Percentiles rank a stretch among this genome's conserved stretches.
phyloP scores from a whole-genome alignment of 139 green algal species.

The Coccomyxa sp. region DNA sequence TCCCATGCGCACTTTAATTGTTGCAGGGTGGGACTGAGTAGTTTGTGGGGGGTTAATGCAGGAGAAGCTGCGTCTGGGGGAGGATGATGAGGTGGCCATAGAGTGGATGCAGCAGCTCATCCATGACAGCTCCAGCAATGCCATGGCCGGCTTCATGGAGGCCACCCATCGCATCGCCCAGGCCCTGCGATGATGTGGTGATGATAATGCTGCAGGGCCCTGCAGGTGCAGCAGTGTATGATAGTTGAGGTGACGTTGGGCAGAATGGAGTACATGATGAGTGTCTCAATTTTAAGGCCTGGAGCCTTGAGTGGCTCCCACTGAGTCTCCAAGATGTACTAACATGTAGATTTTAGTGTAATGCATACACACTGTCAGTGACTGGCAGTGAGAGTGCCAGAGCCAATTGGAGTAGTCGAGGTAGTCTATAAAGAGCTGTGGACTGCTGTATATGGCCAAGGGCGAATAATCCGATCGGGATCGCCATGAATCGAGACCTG shows the following conservation, averaged over 20 bases:
- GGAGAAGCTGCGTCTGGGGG: conserved; percentile 90
- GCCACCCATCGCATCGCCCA: conserved; percentile 87
- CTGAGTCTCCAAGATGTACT: neutral
- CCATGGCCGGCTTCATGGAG: conserved; percentile 92
- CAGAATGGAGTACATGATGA: neutral
- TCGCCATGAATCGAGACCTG: too few relatives aligned
- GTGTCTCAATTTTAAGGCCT: neutral
- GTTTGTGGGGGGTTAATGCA: conserved; percentile 27
- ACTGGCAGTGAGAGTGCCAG: neutral
- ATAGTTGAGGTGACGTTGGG: neutral
- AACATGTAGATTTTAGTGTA: neutral
- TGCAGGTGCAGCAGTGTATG: neutral
- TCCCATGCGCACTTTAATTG: too few relatives aligned
- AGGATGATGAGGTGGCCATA: conserved; percentile 84
- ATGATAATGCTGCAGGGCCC: neutral
- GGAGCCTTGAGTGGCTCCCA: neutral
- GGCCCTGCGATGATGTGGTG: conserved; percentile 64
- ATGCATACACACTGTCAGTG: neutral
- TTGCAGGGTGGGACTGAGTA: neutral
- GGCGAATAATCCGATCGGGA: too few relatives aligned
- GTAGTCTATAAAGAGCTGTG: too few relatives aligned
- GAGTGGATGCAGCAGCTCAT: conserved; percentile 89
- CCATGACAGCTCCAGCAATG: conserved; percentile 72
- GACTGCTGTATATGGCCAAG: too few relatives aligned
- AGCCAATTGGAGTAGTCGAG: too few relatives aligned